phyloP scores from a whole-genome alignment of 1,284 basidiomycete species.

The Uromyces viciae-fabae region DNA sequence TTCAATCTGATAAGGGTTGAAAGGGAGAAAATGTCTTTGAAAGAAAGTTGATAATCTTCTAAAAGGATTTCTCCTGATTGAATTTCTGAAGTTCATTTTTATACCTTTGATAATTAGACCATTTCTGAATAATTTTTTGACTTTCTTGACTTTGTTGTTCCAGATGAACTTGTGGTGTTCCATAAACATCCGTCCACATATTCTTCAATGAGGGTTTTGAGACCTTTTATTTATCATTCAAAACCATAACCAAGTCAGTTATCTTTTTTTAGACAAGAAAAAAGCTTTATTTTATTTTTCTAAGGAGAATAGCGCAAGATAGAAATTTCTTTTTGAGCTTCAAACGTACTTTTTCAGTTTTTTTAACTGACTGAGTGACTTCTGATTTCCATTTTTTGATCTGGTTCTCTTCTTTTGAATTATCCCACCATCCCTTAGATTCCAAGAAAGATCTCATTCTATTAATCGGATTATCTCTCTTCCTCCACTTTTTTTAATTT shows the following conservation, averaged over 20 bases:
- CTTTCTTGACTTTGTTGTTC: conserved; percentile 18
- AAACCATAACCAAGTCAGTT: not conserved
- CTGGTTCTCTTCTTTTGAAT: conserved; percentile 13
- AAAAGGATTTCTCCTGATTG: too few relatives aligned
- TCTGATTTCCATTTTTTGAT: conserved; percentile 26
- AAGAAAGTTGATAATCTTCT: too few relatives aligned
- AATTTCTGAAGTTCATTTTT: conserved; percentile 23
- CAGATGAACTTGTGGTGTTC: conserved; percentile 6
- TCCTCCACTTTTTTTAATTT: conserved; percentile 51
- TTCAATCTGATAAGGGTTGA: too few relatives aligned
- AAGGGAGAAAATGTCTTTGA: too few relatives aligned
- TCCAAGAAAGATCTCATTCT: conserved; percentile 81
- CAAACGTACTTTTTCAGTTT: conserved; percentile 23
- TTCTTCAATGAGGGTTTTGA: conserved; percentile 16
- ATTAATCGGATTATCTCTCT: conserved; percentile 73
- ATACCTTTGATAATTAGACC: conserved; percentile 5
- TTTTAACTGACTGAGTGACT: conserved; percentile 22
- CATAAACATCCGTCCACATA: conserved; percentile 36
- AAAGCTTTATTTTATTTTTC: conserved; percentile 2
- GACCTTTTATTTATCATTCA: not conserved
- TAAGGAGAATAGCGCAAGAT: not conserved
- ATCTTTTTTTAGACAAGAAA: not conserved
- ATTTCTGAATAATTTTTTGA: conserved; percentile 12
- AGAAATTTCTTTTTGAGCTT: not conserved
- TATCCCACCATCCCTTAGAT: conserved; percentile 52